Percentiles rank a stretch among this genome's conserved stretches.
phyloP scores from a whole-genome alignment of 108 stramenopile species.

The Skeletonema tropicum region DNA sequence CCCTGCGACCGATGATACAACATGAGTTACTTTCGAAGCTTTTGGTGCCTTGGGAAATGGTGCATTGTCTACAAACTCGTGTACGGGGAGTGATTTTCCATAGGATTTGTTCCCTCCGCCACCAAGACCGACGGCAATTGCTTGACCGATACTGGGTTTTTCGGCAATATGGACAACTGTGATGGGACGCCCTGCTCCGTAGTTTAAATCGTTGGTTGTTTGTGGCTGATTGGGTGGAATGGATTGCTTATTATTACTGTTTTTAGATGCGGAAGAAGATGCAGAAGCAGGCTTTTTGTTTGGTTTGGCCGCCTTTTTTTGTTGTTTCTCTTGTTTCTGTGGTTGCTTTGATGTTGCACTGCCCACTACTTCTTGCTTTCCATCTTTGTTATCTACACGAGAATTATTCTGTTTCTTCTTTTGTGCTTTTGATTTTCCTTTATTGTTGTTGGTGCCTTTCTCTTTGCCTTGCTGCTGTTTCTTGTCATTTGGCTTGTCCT shows the following conservation, averaged over 20 bases:
- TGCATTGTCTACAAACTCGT: constrained; percentile 61
- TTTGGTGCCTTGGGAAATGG: constrained; percentile 81
- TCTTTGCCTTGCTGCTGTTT: constrained; percentile 17
- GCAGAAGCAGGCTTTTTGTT: constrained; percentile 1
- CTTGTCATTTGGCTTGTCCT: constrained; percentile 11
- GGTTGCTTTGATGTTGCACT: constrained; percentile 16
- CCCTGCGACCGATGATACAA: constrained; percentile 92
- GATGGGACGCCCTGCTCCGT: constrained; percentile 70
- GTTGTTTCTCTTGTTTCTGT: constrained; percentile 5
- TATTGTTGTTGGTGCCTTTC: not conserved
- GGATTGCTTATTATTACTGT: constrained; percentile 15
- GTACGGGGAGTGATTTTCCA: constrained; percentile 58
- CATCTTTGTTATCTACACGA: not conserved
- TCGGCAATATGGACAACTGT: constrained; percentile 82
- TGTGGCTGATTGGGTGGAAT: constrained; percentile 85
- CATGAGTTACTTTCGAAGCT: constrained; percentile 59
- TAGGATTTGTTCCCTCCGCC: constrained; percentile 14
- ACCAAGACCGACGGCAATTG: constrained; percentile 76
- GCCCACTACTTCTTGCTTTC: not conserved
- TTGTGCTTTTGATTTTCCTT: constrained; percentile 19
- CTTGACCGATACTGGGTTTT: constrained; percentile 86
- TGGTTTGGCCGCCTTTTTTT: constrained; percentile 6
- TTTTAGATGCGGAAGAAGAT: constrained; percentile 3
- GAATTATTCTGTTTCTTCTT: constrained; percentile 11
- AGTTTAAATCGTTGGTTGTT: constrained; percentile 79